Percentiles rank a stretch among this genome's conserved stretches.
Evolutionary conservation across 2,329 filamentous ascomycete species (phyloP).

Genomic region (Aspergillus sp.): DNA sequence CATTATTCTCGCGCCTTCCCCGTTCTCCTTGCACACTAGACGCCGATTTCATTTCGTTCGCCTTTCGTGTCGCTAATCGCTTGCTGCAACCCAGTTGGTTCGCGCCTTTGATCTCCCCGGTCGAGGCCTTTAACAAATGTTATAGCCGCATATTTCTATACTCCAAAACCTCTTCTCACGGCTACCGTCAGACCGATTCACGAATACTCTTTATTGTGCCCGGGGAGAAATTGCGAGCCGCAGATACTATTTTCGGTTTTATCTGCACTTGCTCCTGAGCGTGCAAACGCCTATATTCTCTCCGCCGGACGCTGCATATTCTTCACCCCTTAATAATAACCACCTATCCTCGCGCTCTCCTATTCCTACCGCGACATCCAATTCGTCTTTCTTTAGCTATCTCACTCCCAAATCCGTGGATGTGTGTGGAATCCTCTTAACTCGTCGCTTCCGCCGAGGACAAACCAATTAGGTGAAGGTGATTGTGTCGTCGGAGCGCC

Average conservation of each 20-base stretch:
- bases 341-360: constrained; percentile 15
- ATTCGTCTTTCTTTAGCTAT: constrained; percentile 24
- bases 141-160: constrained; percentile 10
- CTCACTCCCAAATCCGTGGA: constrained; percentile 30
- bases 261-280: constrained; percentile 17
- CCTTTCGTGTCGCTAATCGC: constrained; percentile 21
- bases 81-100: constrained; percentile 17
- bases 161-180: constrained; percentile 1
- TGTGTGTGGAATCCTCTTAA: constrained; percentile 27
- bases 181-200: neutral
- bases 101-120: constrained; percentile 19
- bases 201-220: constrained; percentile 3
- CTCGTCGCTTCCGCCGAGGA: constrained; percentile 27
- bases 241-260: constrained; percentile 12
- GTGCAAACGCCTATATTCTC: constrained; percentile 11
- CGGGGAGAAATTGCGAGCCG: constrained; percentile 12
- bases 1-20: constrained; percentile 7
- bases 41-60: constrained; percentile 19
- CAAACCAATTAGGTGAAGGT: constrained; percentile 32
- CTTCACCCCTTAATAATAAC: neutral
- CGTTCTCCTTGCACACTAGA: constrained; percentile 15
- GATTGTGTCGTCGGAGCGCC: constrained; percentile 34
- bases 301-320: constrained; percentile 8
- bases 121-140: constrained; percentile 13
- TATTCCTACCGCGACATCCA: constrained; percentile 24